phyloP scores from a whole-genome alignment of 2,329 filamentous ascomycete genomes.

The Penicillium hordei region DNA sequence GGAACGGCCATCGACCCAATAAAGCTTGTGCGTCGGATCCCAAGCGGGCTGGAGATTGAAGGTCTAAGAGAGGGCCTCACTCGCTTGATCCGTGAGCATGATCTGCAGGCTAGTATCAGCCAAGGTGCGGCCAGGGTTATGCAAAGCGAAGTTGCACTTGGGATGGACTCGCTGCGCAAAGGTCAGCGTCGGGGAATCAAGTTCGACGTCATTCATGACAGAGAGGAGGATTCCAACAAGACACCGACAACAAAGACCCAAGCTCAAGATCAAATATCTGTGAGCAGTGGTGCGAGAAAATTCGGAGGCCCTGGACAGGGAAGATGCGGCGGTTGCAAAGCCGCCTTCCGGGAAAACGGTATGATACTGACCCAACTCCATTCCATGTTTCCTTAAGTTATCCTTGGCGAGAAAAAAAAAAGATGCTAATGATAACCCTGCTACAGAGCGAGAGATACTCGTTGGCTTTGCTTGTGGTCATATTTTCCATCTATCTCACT shows the following conservation, averaged over 20 bases:
- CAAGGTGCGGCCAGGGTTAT: conserved; percentile 85
- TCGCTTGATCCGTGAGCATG: conserved; percentile 91
- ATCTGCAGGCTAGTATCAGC: conserved; percentile 90
- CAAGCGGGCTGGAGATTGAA: conserved; percentile 88
- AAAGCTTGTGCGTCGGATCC: conserved; percentile 82
- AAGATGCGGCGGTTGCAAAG: conserved; percentile 41
- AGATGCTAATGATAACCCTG: background rate
- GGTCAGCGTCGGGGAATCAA: conserved; percentile 85
- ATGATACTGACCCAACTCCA: conserved; percentile 5
- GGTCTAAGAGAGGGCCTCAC: conserved; percentile 84
- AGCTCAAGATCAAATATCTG: conserved; percentile 12
- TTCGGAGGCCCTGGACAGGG: conserved; percentile 22
- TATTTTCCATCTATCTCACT: conserved; percentile 64
- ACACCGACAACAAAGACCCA: conserved; percentile 16
- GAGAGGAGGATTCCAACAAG: conserved; percentile 13
- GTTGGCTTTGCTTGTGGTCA: conserved; percentile 69
- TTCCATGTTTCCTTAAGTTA: background rate
- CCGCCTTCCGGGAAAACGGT: conserved; percentile 42
- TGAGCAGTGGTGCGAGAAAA: conserved; percentile 10
- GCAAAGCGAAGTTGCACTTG: conserved; percentile 78
- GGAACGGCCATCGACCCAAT: conserved; percentile 93
- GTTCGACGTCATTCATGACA: conserved; percentile 66
- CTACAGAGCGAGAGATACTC: conserved; percentile 55
- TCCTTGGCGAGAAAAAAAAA: too few relatives aligned
- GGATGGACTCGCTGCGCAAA: conserved; percentile 75